Conservation (phyloP, 371 early-diverging fungal species). For the Conidiobolus incongruus region DNA sequence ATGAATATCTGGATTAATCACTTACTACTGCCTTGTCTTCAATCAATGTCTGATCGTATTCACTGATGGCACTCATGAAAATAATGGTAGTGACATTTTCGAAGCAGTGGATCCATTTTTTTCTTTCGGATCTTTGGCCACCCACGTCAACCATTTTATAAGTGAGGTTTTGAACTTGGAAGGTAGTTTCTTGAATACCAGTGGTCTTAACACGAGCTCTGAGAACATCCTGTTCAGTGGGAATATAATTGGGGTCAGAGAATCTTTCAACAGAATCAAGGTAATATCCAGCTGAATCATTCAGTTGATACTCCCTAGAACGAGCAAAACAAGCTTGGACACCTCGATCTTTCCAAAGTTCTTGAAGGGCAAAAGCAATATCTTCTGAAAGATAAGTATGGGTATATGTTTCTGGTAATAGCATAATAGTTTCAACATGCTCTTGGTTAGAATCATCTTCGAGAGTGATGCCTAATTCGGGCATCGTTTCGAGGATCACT, state of each 20-base stretch:
- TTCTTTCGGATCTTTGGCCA: constrained; percentile 77
- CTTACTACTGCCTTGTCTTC: constrained; percentile 81
- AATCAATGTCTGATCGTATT: constrained; percentile 88
- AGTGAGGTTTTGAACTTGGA: constrained; percentile 60
- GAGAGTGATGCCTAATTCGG: constrained; percentile 41
- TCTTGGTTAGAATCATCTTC: constrained; percentile 29
- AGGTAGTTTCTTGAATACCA: constrained; percentile 72
- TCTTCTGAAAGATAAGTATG: constrained; percentile 54
- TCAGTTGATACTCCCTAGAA: constrained; percentile 80
- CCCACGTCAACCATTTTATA: constrained; percentile 90
- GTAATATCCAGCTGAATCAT: constrained; percentile 80
- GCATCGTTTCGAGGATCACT: constrained; percentile 86
- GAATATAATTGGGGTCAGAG: constrained; percentile 44
- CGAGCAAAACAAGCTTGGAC: constrained; percentile 61
- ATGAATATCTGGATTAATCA: background rate
- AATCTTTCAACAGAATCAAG: constrained; percentile 86
- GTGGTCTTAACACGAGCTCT: constrained; percentile 78
- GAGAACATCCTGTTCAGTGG: constrained; percentile 76
- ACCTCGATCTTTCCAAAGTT: constrained; percentile 65
- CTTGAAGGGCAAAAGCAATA: constrained; percentile 45
- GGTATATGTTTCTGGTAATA: constrained; percentile 62
- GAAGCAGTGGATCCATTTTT: no score
- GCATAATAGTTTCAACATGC: constrained; percentile 43
- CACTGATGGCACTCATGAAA: constrained; percentile 81
- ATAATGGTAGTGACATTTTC: constrained; percentile 92